Evolutionary conservation across 208 protist species (phyloP).

Genomic region (Spongospora subterranea): DNA sequence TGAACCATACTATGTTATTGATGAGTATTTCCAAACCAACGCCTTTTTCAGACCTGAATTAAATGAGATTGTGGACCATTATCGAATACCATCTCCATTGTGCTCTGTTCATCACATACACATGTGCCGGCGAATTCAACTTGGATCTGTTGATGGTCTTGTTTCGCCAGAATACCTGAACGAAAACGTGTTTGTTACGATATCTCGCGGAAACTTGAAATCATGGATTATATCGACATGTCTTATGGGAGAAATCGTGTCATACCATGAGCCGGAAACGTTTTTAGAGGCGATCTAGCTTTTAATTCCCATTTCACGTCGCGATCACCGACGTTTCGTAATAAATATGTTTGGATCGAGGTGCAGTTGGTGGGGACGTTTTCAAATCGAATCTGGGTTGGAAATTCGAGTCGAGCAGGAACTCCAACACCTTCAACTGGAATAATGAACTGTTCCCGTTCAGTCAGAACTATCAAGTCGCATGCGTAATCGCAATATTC

Average conservation of each 20-base stretch:
- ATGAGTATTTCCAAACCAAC: no score
- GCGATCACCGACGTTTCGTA: constrained; percentile 82
- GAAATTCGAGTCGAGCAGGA: constrained; percentile 83
- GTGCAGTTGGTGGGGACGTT: constrained; percentile 75
- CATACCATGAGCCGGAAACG: no score
- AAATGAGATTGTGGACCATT: background rate
- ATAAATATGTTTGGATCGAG: constrained; percentile 79
- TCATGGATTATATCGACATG: no score
- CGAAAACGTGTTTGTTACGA: no score
- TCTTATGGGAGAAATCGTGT: no score
- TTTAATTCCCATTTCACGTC: constrained; percentile 13
- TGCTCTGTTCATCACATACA: background rate
- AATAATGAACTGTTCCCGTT: constrained; percentile 84
- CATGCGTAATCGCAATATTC: constrained; percentile 79
- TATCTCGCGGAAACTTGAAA: no score
- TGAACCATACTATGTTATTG: no score
- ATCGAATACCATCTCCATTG: constrained; percentile 6
- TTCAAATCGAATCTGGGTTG: constrained; percentile 75
- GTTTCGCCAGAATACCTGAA: background rate
- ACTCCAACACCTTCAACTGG: constrained; percentile 81
- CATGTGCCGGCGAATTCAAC: constrained; percentile 2
- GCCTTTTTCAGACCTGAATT: constrained; percentile 65
- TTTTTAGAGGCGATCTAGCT: no score
- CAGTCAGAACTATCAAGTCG: constrained; percentile 83
- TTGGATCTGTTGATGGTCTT: background rate